Evolutionary conservation across 1,139 yeast species (phyloP).

Genomic region (Zygosaccharomyces sapae): DNA sequence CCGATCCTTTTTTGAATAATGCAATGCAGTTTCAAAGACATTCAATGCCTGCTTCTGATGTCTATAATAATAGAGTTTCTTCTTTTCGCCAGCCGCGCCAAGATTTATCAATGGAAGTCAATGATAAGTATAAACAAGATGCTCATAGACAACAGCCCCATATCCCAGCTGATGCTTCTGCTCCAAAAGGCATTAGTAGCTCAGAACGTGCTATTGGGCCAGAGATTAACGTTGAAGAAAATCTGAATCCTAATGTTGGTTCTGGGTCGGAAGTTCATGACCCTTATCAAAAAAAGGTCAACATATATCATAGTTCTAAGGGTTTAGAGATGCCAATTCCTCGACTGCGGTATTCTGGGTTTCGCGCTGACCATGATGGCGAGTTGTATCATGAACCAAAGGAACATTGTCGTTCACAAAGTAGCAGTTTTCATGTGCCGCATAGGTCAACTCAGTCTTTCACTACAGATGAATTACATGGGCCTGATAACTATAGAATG

Average conservation of each 20-base stretch:
- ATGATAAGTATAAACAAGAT: too few species aligned
- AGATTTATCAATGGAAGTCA: neutral
- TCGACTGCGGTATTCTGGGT: neutral
- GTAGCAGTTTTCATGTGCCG: neutral
- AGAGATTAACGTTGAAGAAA: neutral
- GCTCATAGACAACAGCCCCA: neutral
- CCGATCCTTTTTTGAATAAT: neutral
- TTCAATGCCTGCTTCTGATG: neutral
- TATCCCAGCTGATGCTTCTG: neutral
- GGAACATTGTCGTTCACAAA: neutral
- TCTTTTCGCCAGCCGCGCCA: neutral
- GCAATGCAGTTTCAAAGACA: neutral
- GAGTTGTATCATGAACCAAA: neutral
- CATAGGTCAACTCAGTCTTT: neutral
- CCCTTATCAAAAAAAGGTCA: neutral
- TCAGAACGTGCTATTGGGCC: neutral
- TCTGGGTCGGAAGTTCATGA: neutral
- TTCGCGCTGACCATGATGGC: neutral
- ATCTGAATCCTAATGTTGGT: neutral
- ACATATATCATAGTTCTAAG: neutral
- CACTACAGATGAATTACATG: neutral
- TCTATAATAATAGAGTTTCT: neutral
- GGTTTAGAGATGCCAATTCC: neutral
- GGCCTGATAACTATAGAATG: slow-evolving; percentile 3
- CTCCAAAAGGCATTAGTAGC: neutral